Conservation (phyloP, 148 eudicot species). For the Salicornia ramosissima region DNA sequence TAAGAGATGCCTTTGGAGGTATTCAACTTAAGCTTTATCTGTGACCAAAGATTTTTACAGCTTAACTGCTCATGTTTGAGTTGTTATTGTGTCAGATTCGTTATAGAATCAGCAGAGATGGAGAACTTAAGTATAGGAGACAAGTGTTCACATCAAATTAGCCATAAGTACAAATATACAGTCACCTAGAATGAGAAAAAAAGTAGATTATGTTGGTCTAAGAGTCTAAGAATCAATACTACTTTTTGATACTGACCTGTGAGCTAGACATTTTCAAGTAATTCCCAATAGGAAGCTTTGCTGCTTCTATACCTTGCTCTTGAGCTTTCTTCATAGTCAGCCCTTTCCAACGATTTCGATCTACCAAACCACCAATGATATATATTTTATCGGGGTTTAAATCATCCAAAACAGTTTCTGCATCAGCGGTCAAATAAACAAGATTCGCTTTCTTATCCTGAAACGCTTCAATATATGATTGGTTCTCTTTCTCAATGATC, state of each 20-base stretch:
- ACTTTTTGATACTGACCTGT: slow-evolving; percentile 56
- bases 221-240: too few species aligned
- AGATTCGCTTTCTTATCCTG: slow-evolving; percentile 65
- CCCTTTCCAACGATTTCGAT: slow-evolving; percentile 95
- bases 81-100: not conserved
- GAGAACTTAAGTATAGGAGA: not conserved
- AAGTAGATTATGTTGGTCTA: too few species aligned
- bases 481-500: slow-evolving; percentile 70
- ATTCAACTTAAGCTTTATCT: too few species aligned
- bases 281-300: slow-evolving; percentile 79
- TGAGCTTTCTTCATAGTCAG: slow-evolving; percentile 82
- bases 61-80: not conserved
- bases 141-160: not conserved
- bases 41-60: not conserved
- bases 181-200: too few species aligned
- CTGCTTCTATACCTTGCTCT: slow-evolving; percentile 86
- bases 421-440: slow-evolving; percentile 86
- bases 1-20: too few species aligned
- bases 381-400: slow-evolving; percentile 64
- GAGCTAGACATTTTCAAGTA: slow-evolving; percentile 91
- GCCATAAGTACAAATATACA: not conserved
- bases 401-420: slow-evolving; percentile 68
- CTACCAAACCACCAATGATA: slow-evolving; percentile 92
- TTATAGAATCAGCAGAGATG: too few species aligned
- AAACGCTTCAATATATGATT: slow-evolving; percentile 67